These are phyloP conservation scores for Xylariaceae sp. DNA, from an alignment of 2,329 filamentous ascomycete genomes.

Conservation along the genomic window DNA sequence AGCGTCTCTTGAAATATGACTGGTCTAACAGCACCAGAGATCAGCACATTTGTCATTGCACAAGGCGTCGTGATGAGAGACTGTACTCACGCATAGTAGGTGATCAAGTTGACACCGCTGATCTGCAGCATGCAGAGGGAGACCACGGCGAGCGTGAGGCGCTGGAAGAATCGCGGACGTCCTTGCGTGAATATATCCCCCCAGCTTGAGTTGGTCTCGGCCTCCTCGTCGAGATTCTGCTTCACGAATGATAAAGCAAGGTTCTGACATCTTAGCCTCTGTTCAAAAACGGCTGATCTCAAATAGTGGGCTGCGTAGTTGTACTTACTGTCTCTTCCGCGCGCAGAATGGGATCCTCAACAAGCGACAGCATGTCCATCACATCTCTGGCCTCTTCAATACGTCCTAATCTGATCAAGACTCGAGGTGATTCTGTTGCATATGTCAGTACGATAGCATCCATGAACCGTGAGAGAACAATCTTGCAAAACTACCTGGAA, in stretches of 20 bases:
- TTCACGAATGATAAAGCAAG: conserved; percentile 1
- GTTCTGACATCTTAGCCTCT: background rate
- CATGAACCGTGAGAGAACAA: too few species aligned
- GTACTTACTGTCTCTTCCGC: background rate
- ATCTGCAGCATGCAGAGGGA: conserved; percentile 1
- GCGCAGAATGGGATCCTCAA: background rate
- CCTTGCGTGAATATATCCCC: background rate
- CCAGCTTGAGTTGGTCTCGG: background rate
- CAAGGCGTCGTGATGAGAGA: too few species aligned
- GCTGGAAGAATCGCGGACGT: background rate
- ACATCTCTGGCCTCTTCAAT: background rate
- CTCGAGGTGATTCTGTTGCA: background rate
- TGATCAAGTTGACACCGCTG: conserved; percentile 1
- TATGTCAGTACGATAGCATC: too few species aligned
- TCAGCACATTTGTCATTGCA: too few species aligned
- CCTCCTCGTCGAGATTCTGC: conserved; percentile 1
- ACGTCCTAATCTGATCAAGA: background rate
- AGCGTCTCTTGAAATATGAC: conserved; percentile 1
- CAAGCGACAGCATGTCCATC: background rate
- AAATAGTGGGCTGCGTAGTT: too few species aligned
- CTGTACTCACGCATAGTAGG: background rate
- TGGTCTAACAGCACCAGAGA: too few species aligned
- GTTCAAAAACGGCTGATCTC: too few species aligned
- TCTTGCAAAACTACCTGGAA: background rate
- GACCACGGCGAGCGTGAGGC: background rate